Percentiles rank a stretch among this genome's conserved stretches.
These are phyloP conservation scores for Camptophora hylomeconis DNA, from an alignment of 2,329 filamentous ascomycete species.

Conservation along the genomic window DNA sequence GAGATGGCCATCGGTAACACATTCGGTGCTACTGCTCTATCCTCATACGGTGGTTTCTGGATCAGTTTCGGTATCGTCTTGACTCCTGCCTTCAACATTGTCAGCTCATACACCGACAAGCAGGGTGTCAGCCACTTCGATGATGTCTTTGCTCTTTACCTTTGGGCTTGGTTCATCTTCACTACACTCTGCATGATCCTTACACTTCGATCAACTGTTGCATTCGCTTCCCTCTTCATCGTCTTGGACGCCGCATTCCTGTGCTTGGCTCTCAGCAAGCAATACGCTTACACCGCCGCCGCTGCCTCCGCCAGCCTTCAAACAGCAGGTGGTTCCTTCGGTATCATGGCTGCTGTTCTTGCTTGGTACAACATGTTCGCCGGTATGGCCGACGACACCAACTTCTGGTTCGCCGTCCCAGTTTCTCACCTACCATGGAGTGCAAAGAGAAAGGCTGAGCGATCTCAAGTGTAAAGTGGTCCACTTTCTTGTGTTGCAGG, in stretches of 20 bases:
- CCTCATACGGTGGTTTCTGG: constrained; percentile 4
- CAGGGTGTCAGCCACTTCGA: constrained; percentile 10
- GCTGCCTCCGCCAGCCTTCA: too few relatives aligned
- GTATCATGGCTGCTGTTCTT: constrained; percentile 38
- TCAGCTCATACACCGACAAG: constrained; percentile 6
- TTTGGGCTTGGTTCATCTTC: constrained; percentile 17
- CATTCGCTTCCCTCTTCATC: constrained; percentile 16
- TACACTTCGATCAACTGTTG: constrained; percentile 13
- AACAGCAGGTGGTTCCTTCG: constrained; percentile 39
- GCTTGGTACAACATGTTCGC: constrained; percentile 44
- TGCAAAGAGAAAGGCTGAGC: too few relatives aligned
- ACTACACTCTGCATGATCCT: constrained; percentile 17
- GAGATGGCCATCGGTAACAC: not conserved
- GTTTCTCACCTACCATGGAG: constrained; percentile 19
- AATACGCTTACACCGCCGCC: too few relatives aligned
- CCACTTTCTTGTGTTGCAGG: too few relatives aligned
- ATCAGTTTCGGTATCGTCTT: constrained; percentile 1
- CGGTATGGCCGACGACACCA: constrained; percentile 41
- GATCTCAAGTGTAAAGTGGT: too few relatives aligned
- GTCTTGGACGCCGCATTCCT: too few relatives aligned
- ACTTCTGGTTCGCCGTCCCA: constrained; percentile 21
- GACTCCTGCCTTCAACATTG: not conserved
- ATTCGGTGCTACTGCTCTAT: constrained; percentile 1
- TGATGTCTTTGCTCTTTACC: constrained; percentile 13
- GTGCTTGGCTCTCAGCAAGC: too few relatives aligned